phyloP scores from a whole-genome alignment of 768 basidiomycete genomes.

The Piloderma croceum region DNA sequence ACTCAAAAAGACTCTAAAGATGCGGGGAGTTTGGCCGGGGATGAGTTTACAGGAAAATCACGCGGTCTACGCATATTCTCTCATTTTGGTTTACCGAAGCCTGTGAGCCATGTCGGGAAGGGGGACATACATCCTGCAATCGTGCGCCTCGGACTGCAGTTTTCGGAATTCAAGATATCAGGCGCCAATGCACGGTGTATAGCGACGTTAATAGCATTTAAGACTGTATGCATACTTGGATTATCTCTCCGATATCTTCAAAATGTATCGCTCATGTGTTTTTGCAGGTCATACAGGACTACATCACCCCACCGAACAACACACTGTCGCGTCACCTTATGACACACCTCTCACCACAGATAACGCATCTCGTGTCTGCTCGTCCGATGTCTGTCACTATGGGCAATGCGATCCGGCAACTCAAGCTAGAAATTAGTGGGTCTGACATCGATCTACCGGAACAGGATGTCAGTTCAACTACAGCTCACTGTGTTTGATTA shows the following conservation, averaged over 20 bases:
- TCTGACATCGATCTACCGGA: constrained; percentile 92
- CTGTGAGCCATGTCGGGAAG: constrained; percentile 45
- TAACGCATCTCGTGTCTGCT: constrained; percentile 81
- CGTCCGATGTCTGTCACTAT: constrained; percentile 90
- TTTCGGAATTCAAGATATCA: constrained; percentile 86
- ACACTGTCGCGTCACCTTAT: constrained; percentile 88
- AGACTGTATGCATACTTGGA: constrained; percentile 55
- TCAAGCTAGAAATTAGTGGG: constrained; percentile 92
- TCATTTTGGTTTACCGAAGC: constrained; percentile 76
- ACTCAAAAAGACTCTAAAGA: background rate
- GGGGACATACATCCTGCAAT: constrained; percentile 90
- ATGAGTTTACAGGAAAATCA: constrained; percentile 25
- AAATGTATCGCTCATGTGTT: background rate
- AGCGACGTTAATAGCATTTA: constrained; percentile 85
- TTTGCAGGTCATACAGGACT: constrained; percentile 81
- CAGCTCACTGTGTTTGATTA: background rate
- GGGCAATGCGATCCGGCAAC: constrained; percentile 90
- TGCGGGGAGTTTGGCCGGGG: background rate
- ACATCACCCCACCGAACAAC: constrained; percentile 78
- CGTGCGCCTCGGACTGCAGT: constrained; percentile 80
- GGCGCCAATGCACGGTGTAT: constrained; percentile 96
- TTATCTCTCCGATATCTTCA: background rate
- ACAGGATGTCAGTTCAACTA: constrained; percentile 67
- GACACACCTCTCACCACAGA: constrained; percentile 90
- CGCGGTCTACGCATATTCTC: constrained; percentile 79